Conservation (phyloP, 2,329 filamentous ascomycete genomes). For the Bipolaris gigantea region DNA sequence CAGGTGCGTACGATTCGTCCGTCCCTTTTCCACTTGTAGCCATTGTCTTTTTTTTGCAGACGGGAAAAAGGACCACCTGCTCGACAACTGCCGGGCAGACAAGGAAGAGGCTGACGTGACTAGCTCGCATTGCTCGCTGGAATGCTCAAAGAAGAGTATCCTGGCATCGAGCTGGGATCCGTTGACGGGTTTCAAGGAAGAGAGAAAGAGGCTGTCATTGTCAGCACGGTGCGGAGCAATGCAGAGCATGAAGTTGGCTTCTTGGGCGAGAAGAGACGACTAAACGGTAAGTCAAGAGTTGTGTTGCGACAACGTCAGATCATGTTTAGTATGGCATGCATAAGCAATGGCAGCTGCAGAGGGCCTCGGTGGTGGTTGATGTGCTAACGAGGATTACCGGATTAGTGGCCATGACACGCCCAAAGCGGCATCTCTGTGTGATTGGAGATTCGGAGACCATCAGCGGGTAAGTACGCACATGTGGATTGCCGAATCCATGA, state of each 20-base stretch:
- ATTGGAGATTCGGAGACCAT: conserved; percentile 95
- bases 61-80: not conserved
- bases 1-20: conserved; percentile 57
- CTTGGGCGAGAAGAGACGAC: conserved; percentile 81
- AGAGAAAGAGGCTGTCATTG: conserved; percentile 92
- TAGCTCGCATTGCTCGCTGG: conserved; percentile 75
- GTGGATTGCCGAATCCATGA: conserved; percentile 4
- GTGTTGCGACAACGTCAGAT: not conserved
- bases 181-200: conserved; percentile 97
- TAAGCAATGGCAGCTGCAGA: not conserved
- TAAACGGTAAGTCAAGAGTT: conserved; percentile 71
- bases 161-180: conserved; percentile 89
- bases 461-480: conserved; percentile 64
- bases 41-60: conserved; percentile 4
- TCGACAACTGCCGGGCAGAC: conserved; percentile 6
- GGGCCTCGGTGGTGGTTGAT: not conserved
- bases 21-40: not conserved
- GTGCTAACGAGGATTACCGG: conserved; percentile 11
- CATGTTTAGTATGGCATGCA: not conserved
- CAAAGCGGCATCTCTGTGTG: conserved; percentile 84
- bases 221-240: conserved; percentile 94
- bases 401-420: conserved; percentile 92
- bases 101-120: conserved; percentile 12
- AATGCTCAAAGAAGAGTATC: conserved; percentile 76
- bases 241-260: conserved; percentile 86